Evolutionary conservation across 1,284 basidiomycete species (phyloP).

Genomic region (Taiwanofungus camphoratus): DNA sequence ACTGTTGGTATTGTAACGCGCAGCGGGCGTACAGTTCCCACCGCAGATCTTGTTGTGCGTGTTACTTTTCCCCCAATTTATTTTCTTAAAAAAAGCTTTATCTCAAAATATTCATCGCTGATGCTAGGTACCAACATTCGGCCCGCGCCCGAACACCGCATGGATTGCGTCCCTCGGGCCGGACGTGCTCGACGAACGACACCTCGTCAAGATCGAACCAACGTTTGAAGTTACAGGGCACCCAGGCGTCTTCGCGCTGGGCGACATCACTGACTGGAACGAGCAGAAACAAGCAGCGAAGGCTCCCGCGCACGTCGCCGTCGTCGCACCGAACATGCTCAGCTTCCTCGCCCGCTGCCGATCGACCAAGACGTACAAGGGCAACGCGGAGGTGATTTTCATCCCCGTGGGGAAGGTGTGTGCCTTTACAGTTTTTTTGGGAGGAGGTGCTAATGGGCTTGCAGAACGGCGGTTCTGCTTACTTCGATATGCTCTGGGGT

Average conservation of each 20-base stretch:
- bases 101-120: too few species aligned
- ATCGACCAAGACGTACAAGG: conserved; percentile 41
- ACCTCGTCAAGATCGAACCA: conserved; percentile 42
- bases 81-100: neutral
- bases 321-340: conserved; percentile 42
- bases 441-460: neutral
- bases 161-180: conserved; percentile 41
- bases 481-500: conserved; percentile 44
- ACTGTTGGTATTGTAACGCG: conserved; percentile 40
- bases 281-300: conserved; percentile 61
- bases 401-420: conserved; percentile 56
- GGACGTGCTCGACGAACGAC: conserved; percentile 35
- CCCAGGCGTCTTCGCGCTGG: conserved; percentile 50
- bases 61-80: neutral
- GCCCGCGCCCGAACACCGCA: conserved; percentile 44
- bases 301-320: conserved; percentile 34
- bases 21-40: conserved; percentile 41
- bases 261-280: conserved; percentile 52
- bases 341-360: conserved; percentile 33
- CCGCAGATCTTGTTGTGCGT: conserved; percentile 57
- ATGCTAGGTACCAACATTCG: conserved; percentile 44
- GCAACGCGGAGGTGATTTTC: conserved; percentile 45
- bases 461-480: conserved; percentile 43
- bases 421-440: neutral
- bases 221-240: conserved; percentile 46